Percentiles rank a stretch among this genome's conserved stretches.
Conservation (phyloP, 2,329 filamentous ascomycete species). For the Lachnellula willkommii region DNA sequence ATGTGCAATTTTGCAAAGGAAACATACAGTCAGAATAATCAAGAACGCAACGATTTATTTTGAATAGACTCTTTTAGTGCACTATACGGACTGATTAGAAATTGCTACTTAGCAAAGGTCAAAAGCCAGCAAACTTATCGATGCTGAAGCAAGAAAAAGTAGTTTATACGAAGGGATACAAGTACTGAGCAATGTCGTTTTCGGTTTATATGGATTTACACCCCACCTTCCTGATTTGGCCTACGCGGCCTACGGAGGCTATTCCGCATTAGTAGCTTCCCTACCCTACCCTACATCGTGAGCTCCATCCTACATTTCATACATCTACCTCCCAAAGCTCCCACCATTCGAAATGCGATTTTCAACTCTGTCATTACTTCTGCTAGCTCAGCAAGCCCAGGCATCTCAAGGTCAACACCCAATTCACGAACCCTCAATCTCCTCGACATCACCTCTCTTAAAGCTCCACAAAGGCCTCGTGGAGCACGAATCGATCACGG, state of each 20-base stretch:
- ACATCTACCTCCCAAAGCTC: neutral
- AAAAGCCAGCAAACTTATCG: too few species aligned
- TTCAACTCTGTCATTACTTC: neutral
- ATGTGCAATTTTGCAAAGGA: too few species aligned
- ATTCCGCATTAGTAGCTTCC: neutral
- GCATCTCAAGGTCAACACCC: neutral
- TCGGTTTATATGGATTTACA: neutral
- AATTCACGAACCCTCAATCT: neutral
- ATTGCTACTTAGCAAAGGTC: too few species aligned
- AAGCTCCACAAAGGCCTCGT: conserved; percentile 59
- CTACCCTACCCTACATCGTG: neutral
- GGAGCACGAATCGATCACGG: conserved; percentile 56
- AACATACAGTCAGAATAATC: too few species aligned
- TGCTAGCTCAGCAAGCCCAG: neutral
- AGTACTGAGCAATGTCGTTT: neutral
- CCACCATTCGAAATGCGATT: neutral
- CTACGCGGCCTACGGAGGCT: neutral
- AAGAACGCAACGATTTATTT: too few species aligned
- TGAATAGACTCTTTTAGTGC: too few species aligned
- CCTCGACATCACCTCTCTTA: conserved; percentile 38
- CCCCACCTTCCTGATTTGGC: neutral
- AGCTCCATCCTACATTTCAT: neutral
- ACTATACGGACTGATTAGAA: too few species aligned
- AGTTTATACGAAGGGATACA: too few species aligned
- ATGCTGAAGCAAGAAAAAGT: too few species aligned